Evolutionary conservation across 2,329 filamentous ascomycete genomes (phyloP).

Genomic region (Aureobasidium sp.): DNA sequence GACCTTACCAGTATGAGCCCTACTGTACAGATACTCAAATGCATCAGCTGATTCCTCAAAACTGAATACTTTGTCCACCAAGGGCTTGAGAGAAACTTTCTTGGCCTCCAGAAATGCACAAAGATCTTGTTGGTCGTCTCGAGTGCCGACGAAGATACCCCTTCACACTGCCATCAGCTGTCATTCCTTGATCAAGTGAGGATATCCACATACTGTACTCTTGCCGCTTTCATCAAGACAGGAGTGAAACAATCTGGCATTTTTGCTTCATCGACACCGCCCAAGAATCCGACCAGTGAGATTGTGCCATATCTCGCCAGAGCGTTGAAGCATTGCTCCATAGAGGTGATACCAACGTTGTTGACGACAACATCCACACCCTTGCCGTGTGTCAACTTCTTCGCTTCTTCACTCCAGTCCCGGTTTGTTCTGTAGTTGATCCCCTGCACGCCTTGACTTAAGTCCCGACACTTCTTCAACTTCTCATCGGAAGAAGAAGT

Average conservation of each 20-base stretch:
- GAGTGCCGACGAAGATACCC: background rate
- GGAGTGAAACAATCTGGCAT: background rate
- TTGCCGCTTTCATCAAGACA: background rate
- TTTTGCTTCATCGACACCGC: slow-evolving; percentile 23
- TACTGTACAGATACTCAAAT: slow-evolving; percentile 34
- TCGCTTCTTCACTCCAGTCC: background rate
- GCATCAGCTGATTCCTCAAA: slow-evolving; percentile 36
- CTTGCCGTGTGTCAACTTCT: slow-evolving; percentile 7
- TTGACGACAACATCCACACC: slow-evolving; percentile 18
- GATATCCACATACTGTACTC: background rate
- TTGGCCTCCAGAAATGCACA: background rate
- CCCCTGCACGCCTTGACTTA: slow-evolving; percentile 9
- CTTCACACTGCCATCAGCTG: background rate
- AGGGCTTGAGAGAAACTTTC: slow-evolving; percentile 22
- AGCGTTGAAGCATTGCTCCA: slow-evolving; percentile 27
- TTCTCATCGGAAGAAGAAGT: slow-evolving; percentile 20
- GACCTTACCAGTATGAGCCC: slow-evolving; percentile 35
- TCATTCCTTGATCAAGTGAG: no score
- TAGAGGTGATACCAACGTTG: slow-evolving; percentile 19
- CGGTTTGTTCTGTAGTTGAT: background rate
- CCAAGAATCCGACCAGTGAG: slow-evolving; percentile 37
- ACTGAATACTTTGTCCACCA: slow-evolving; percentile 30
- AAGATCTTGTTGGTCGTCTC: background rate
- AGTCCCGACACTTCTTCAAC: slow-evolving; percentile 14
- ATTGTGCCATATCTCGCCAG: slow-evolving; percentile 33